phyloP scores from a whole-genome alignment of 108 stramenopile species.

The Skeletonema costatum region DNA sequence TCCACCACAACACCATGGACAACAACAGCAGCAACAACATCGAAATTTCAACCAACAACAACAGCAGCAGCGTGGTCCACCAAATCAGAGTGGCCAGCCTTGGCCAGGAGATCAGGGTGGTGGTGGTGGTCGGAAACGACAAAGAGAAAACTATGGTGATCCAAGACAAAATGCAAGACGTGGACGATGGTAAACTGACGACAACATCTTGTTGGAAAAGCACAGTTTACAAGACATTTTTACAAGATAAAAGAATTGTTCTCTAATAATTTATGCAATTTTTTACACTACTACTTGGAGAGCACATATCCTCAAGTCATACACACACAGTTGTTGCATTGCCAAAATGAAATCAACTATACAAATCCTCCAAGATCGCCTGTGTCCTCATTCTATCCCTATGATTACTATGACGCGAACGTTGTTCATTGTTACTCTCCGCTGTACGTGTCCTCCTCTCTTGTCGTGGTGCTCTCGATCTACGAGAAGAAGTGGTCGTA shows the following conservation, averaged over 20 bases:
- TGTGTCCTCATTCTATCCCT: conserved; percentile 10
- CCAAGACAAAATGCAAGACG: not conserved
- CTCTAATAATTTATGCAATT: not conserved
- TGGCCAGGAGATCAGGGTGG: not conserved
- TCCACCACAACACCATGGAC: not conserved
- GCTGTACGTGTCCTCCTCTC: not conserved
- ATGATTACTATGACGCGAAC: not conserved
- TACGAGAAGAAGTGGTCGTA: not conserved
- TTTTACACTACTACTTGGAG: not conserved
- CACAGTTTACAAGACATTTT: not conserved
- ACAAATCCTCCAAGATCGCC: conserved; percentile 16
- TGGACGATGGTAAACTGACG: not conserved
- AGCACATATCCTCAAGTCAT: not conserved
- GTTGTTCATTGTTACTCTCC: not conserved
- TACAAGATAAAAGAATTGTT: not conserved
- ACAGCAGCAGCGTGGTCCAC: not conserved
- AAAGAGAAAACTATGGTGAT: not conserved
- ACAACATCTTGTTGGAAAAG: not conserved
- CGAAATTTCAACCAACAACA: not conserved
- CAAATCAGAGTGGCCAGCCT: not conserved
- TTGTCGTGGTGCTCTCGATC: not conserved
- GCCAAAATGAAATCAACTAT: not conserved
- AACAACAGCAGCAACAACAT: not conserved
- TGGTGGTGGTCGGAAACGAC: not conserved
- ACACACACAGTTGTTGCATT: not conserved